These are phyloP conservation scores for Arthrocladium fulminans DNA, from an alignment of 2,329 filamentous ascomycete species.

Conservation along the genomic window DNA sequence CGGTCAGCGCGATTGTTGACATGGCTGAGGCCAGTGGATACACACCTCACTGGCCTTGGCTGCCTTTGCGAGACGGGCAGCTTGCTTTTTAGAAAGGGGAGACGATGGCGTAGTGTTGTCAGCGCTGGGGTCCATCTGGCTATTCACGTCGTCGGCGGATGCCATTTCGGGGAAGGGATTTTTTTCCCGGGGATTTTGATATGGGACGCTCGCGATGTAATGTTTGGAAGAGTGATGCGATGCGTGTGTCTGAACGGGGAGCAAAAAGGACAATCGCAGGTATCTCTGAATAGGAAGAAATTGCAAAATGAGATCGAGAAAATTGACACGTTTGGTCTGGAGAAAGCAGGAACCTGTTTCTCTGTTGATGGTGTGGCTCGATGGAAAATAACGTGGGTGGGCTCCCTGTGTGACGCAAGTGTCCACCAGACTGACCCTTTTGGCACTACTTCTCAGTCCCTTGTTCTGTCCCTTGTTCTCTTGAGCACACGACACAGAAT, in stretches of 20 bases:
- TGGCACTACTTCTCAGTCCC: too few species aligned
- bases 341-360: not conserved
- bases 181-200: not conserved
- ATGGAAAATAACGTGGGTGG: not conserved
- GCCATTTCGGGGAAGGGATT: constrained; percentile 1
- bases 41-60: constrained; percentile 7
- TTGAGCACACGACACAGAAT: not conserved
- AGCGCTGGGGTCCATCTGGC: constrained; percentile 2
- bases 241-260: too few species aligned
- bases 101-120: too few species aligned
- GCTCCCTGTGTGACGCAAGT: not conserved
- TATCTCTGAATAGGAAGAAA: not conserved
- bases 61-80: not conserved
- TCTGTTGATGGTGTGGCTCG: not conserved
- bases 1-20: too few species aligned
- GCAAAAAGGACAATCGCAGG: not conserved
- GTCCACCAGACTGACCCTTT: too few species aligned
- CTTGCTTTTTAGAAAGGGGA: constrained; percentile 1
- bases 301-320: not conserved
- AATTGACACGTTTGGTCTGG: not conserved
- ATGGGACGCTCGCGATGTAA: not conserved
- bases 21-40: not conserved
- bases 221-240: not conserved
- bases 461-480: not conserved
- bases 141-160: not conserved